Evolutionary conservation across 176 grass and related monocot species (phyloP).

Genomic region (Hordeum vulgare): DNA sequence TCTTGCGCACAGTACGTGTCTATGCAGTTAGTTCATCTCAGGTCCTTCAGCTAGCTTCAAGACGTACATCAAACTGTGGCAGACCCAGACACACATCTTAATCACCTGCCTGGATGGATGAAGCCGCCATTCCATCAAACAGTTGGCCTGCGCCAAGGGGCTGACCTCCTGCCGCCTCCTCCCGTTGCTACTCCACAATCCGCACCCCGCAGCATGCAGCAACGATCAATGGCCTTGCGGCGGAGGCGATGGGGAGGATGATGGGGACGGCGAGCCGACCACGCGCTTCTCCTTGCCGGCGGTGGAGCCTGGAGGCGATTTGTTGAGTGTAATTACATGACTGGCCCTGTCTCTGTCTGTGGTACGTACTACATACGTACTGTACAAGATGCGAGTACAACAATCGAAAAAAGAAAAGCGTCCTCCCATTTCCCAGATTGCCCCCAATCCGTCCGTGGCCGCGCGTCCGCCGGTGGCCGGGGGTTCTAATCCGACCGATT

Average conservation of each 20-base stretch:
- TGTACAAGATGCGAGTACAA: no score
- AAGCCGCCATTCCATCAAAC: conserved; percentile 17
- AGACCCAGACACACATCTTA: no score
- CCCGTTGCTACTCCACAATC: background rate
- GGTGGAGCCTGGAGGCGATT: background rate
- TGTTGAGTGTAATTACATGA: background rate
- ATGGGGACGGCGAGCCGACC: background rate
- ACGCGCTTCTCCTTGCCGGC: background rate
- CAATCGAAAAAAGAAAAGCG: background rate
- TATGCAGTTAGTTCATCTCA: conserved; percentile 27
- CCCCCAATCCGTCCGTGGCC: conserved; percentile 13
- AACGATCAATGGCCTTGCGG: conserved; percentile 19
- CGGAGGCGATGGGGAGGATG: background rate
- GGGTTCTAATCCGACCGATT: background rate
- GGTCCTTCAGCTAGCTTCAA: background rate
- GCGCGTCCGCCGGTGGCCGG: conserved; percentile 23
- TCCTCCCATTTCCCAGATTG: background rate
- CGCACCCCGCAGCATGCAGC: conserved; percentile 18
- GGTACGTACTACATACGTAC: no score
- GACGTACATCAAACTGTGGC: conserved; percentile 3
- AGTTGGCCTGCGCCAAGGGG: background rate
- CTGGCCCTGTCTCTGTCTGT: no score
- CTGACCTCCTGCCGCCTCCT: background rate
- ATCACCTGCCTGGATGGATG: no score
- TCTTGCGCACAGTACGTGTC: no score